phyloP scores from a whole-genome alignment of 495 filamentous ascomycete species.

The Penicillium maclennaniae region DNA sequence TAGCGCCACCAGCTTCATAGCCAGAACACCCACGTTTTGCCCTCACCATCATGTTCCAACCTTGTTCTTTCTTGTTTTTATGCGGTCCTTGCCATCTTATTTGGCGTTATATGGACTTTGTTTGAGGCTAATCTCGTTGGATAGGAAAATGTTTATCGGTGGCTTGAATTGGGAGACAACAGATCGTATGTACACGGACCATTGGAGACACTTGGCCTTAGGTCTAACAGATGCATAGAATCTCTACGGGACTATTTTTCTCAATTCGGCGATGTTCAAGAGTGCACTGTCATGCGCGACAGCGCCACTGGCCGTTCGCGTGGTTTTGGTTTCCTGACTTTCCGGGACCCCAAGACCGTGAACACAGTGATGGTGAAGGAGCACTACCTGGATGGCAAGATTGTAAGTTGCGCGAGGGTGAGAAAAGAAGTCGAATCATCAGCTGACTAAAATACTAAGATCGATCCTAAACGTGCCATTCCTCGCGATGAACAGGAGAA shows the following conservation, averaged over 20 bases:
- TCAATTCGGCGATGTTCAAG: constrained; percentile 92
- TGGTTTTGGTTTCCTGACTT: constrained; percentile 96
- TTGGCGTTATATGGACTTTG: neutral
- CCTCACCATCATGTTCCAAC: neutral
- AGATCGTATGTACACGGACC: constrained; percentile 63
- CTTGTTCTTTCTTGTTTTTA: neutral
- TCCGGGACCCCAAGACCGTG: constrained; percentile 93
- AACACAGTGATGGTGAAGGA: constrained; percentile 99
- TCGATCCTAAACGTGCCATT: constrained; percentile 96
- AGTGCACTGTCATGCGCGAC: constrained; percentile 98
- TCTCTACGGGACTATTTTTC: constrained; percentile 98
- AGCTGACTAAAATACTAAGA: constrained; percentile 39
- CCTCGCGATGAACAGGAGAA: constrained; percentile 97
- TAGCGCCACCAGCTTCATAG: constrained; percentile 17
- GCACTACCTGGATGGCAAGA: constrained; percentile 96
- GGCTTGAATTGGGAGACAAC: constrained; percentile 99
- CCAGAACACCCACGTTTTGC: constrained; percentile 10
- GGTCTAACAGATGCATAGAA: constrained; percentile 50
- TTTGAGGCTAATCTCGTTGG: constrained; percentile 22
- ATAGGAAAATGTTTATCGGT: constrained; percentile 99
- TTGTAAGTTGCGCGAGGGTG: constrained; percentile 58
- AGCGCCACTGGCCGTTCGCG: constrained; percentile 88
- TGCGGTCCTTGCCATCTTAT: neutral
- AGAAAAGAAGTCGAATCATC: neutral
- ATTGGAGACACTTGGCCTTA: neutral